A percentile compares a stretch with the other conserved stretches of the same genome.
Conservation (phyloP, 2,329 filamentous ascomycete species). For the Aspergillus sp. region DNA sequence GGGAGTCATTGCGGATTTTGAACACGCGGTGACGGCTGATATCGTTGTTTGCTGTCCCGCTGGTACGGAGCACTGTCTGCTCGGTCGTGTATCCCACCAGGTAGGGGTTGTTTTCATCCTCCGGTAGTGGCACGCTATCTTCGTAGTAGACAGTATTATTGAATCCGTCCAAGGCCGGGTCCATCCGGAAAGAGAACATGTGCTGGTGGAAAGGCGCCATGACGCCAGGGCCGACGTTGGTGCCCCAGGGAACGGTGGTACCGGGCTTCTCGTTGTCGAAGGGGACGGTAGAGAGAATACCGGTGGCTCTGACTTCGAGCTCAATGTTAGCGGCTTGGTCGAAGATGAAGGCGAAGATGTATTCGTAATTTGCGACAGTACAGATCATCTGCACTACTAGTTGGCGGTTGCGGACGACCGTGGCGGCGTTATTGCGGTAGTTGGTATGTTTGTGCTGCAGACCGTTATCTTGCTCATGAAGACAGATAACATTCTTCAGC, state of each 20-base stretch:
- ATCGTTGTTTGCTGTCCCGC: constrained; percentile 56
- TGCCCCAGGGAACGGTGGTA: constrained; percentile 66
- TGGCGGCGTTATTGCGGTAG: constrained; percentile 66
- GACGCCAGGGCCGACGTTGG: constrained; percentile 69
- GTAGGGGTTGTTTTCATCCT: constrained; percentile 60
- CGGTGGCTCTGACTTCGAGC: constrained; percentile 70
- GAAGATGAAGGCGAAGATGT: constrained; percentile 72
- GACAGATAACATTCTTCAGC: constrained; percentile 67
- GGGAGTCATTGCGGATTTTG: constrained; percentile 55
- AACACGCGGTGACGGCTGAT: constrained; percentile 52
- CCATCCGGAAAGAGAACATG: constrained; percentile 69
- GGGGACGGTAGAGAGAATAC: constrained; percentile 67
- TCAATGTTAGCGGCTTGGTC: constrained; percentile 69
- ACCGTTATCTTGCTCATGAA: constrained; percentile 71
- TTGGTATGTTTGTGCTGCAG: constrained; percentile 75
- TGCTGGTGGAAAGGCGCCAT: constrained; percentile 74
- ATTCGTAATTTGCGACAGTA: constrained; percentile 73
- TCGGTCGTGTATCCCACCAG: constrained; percentile 63
- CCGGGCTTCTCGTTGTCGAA: constrained; percentile 61
- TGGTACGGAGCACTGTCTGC: constrained; percentile 52
- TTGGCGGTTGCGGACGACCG: constrained; percentile 65
- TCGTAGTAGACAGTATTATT: constrained; percentile 58
- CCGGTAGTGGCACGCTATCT: constrained; percentile 56
- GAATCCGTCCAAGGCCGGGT: constrained; percentile 62
- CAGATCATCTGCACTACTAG: constrained; percentile 71